Evolutionary conservation across 2,329 filamentous ascomycete species (phyloP).

Genomic region (Macroventuria anomochaeta): DNA sequence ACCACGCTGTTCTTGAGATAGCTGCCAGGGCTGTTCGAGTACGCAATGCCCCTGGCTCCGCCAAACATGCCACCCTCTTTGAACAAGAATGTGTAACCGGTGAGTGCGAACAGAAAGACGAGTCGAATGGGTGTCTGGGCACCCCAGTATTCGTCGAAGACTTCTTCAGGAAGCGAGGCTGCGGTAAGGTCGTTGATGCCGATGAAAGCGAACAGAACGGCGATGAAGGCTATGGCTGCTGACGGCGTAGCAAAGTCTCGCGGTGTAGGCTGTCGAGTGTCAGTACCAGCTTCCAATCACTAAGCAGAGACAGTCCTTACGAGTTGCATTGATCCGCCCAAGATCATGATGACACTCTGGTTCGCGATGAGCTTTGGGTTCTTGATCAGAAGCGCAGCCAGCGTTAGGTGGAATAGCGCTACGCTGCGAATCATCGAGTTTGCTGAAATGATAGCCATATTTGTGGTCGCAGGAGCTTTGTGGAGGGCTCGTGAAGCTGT

Average conservation of each 20-base stretch:
- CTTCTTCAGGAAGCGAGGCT: slow-evolving; percentile 53
- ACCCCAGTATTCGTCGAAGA: slow-evolving; percentile 56
- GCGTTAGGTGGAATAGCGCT: slow-evolving; percentile 82
- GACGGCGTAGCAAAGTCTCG: slow-evolving; percentile 72
- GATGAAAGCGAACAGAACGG: slow-evolving; percentile 72
- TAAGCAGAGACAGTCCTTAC: slow-evolving; percentile 55
- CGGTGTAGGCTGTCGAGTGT: slow-evolving; percentile 62
- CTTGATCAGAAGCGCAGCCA: slow-evolving; percentile 83
- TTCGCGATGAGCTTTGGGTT: slow-evolving; percentile 75
- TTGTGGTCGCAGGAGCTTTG: slow-evolving; percentile 6
- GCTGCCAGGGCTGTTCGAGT: slow-evolving; percentile 55
- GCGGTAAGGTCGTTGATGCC: slow-evolving; percentile 56
- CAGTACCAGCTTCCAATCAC: background rate
- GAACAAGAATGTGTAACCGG: slow-evolving; percentile 71
- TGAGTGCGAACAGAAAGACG: slow-evolving; percentile 65
- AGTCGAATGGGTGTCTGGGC: slow-evolving; percentile 68
- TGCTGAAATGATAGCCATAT: slow-evolving; percentile 82
- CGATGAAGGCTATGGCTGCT: slow-evolving; percentile 70
- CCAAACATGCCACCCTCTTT: slow-evolving; percentile 58
- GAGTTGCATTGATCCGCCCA: slow-evolving; percentile 84
- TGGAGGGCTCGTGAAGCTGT: background rate
- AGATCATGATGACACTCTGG: slow-evolving; percentile 78
- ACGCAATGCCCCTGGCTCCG: slow-evolving; percentile 30
- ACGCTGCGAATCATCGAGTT: slow-evolving; percentile 81
- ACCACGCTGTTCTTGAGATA: slow-evolving; percentile 82